Evolutionary conservation across 768 basidiomycete species (phyloP).

Genomic region (Postia placenta): DNA sequence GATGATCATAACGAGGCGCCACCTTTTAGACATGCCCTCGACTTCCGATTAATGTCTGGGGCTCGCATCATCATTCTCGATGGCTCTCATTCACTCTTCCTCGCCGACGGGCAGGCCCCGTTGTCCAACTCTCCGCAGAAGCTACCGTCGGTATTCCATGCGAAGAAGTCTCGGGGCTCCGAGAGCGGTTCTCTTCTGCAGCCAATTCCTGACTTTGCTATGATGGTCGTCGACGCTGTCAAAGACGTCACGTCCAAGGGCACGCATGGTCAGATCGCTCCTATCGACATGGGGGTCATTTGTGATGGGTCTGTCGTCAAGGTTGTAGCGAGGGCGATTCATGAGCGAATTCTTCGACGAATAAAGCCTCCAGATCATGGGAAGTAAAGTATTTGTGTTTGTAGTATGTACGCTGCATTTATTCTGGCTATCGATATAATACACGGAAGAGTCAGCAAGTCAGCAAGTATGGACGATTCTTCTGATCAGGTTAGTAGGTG

Average conservation of each 20-base stretch:
- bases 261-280: constrained; percentile 38
- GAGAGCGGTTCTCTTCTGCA: constrained; percentile 34
- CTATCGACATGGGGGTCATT: constrained; percentile 57
- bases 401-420: background rate
- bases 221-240: constrained; percentile 46
- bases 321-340: constrained; percentile 42
- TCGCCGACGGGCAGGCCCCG: constrained; percentile 4
- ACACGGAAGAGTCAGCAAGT: no score
- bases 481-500: no score
- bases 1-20: background rate
- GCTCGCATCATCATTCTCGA: constrained; percentile 70
- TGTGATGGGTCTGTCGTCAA: constrained; percentile 47
- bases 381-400: background rate
- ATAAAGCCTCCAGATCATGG: background rate
- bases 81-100: constrained; percentile 56
- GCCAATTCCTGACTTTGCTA: constrained; percentile 54
- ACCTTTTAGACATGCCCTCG: constrained; percentile 59
- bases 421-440: no score
- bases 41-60: constrained; percentile 68
- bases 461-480: no score
- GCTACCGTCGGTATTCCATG: background rate
- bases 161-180: background rate
- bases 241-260: constrained; percentile 29
- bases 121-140: background rate
- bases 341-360: constrained; percentile 33